Percentiles rank a stretch among this genome's conserved stretches.
Evolutionary conservation across 371 early-diverging fungal species (phyloP).

Genomic region (Coemansia sp.): DNA sequence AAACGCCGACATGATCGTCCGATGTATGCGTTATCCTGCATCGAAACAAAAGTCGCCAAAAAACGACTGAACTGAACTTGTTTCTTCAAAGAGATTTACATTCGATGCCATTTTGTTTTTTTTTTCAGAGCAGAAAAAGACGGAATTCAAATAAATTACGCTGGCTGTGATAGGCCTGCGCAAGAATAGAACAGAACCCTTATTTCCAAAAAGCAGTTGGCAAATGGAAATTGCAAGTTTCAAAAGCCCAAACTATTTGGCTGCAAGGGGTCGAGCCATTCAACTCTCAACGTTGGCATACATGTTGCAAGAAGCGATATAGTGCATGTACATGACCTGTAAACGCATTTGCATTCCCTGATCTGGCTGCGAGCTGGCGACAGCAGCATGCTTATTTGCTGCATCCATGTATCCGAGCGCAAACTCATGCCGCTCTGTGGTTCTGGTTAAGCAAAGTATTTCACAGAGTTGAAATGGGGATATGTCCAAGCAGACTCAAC

Average conservation of each 20-base stretch:
- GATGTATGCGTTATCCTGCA: background rate
- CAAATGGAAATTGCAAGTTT: background rate
- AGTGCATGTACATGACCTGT: background rate
- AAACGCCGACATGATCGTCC: background rate
- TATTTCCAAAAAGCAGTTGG: background rate
- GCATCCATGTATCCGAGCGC: conserved; percentile 5
- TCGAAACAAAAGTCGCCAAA: background rate
- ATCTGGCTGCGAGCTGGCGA: background rate
- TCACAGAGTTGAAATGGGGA: too few relatives aligned
- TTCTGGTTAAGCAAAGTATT: too few relatives aligned
- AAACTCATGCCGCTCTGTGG: background rate
- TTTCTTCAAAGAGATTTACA: conserved; percentile 2
- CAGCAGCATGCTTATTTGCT: background rate
- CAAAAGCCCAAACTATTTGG: background rate
- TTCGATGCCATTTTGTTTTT: background rate
- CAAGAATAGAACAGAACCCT: background rate
- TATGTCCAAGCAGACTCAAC: too few relatives aligned
- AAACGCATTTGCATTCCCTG: background rate
- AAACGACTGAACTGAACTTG: background rate
- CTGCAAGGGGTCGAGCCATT: background rate
- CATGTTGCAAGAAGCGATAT: background rate
- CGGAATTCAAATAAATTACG: background rate
- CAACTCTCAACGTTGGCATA: background rate
- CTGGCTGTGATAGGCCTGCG: background rate
- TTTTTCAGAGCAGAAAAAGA: background rate